Evolutionary conservation across 2,329 filamentous ascomycete genomes (phyloP), one percentile per base, ranked within the genome.

Genomic region (Diaporthe sp.): DNA sequence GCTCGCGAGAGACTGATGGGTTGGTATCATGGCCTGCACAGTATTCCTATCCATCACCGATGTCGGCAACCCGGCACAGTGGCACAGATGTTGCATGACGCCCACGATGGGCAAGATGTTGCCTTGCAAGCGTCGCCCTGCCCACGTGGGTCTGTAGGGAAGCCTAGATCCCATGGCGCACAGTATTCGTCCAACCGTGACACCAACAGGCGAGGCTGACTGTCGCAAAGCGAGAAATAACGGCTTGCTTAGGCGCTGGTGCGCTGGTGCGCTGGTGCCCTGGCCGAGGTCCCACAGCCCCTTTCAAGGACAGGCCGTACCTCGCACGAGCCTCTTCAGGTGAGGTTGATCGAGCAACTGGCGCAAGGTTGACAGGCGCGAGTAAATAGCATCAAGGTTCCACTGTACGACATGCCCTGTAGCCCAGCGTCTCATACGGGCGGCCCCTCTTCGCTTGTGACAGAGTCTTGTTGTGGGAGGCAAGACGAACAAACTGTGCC

Each of bases 1-100:
- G 94, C 89, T 98, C 49, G 88, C 89, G 4, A 85, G 84, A 68
- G 83, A 85, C 61, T 89, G 79, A 81, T 51, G 57, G 65, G 34
- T 42, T 58, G 73, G 22, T 22, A 28, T 44, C 13, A 28, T 42
- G 61, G 39, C 31, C 22, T 49, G 49, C 25, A 13, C 42, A 65
- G 42, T 42, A 25, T 19, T 25, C 39, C 67, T 17, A 1, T n/a
- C 22, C 58, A 25, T 22, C 51, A 34, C 39, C 44, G 6, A 51
- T 13, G 46, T 51, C 42, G 39, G 72, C 62, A 55, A 15, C 19
- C 42, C n/a, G 5, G 37, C n/a, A 3, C 15, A 37, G 44, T 44
- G 22, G 37, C 58, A 73, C 25, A 34, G 44, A 46, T 42, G 44
- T 65, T 34, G 65, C 49, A 19, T 53, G 46, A 55, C 17, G 34